Evolutionary conservation across 2,329 filamentous ascomycete species (phyloP).

Genomic region (Macroventuria anomochaeta): DNA sequence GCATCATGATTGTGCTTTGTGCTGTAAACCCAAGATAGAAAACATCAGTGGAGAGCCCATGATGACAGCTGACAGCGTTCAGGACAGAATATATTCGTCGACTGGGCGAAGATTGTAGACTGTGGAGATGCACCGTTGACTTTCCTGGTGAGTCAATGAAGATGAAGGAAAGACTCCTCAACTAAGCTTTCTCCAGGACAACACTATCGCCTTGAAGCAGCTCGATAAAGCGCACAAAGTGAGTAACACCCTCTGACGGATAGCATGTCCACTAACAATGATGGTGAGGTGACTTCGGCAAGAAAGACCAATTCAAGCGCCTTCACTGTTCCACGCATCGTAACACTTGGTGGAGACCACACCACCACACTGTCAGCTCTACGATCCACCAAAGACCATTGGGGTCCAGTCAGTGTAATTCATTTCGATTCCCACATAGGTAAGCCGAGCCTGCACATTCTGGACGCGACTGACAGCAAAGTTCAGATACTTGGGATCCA

Average conservation of each 20-base stretch:
- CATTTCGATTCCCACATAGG: slow-evolving; percentile 63
- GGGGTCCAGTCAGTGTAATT: slow-evolving; percentile 63
- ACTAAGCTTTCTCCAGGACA: slow-evolving; percentile 49
- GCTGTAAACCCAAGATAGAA: too few species aligned
- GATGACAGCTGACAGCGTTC: neutral
- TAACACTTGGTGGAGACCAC: slow-evolving; percentile 63
- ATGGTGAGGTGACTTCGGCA: slow-evolving; percentile 52
- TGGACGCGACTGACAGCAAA: neutral
- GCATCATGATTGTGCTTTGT: neutral
- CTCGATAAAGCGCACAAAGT: slow-evolving; percentile 60
- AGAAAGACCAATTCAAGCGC: slow-evolving; percentile 55
- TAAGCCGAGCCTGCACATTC: slow-evolving; percentile 15
- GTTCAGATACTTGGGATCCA: slow-evolving; percentile 62
- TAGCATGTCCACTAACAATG: neutral
- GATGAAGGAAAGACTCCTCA: too few species aligned
- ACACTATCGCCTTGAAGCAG: slow-evolving; percentile 62
- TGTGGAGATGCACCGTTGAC: slow-evolving; percentile 62
- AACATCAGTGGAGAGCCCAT: too few species aligned
- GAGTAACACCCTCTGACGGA: slow-evolving; percentile 3
- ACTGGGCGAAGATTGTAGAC: slow-evolving; percentile 62
- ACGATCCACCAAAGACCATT: slow-evolving; percentile 57
- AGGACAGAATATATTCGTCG: slow-evolving; percentile 53
- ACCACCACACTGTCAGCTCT: slow-evolving; percentile 62
- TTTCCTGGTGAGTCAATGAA: slow-evolving; percentile 49
- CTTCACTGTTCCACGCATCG: slow-evolving; percentile 57